phyloP scores from a whole-genome alignment of 108 stramenopile species.

The Skeletonema potamos region DNA sequence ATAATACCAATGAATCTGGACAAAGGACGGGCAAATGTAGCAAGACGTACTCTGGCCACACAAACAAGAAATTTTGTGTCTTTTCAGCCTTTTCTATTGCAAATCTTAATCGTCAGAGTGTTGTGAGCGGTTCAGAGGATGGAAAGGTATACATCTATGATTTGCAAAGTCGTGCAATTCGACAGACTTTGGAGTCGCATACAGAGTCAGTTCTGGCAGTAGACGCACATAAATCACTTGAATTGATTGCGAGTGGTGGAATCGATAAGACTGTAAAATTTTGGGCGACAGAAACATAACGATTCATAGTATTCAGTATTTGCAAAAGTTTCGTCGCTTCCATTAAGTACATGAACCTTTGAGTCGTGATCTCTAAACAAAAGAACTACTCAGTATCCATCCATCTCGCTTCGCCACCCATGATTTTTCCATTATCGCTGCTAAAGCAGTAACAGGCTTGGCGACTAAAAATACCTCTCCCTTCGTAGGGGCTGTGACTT shows the following conservation, averaged over 20 bases:
- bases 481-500: conserved; percentile 1
- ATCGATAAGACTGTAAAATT: conserved; percentile 83
- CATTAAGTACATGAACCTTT: background rate
- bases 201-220: conserved; percentile 79
- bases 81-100: conserved; percentile 65
- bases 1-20: conserved; percentile 30
- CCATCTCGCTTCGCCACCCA: conserved; percentile 54
- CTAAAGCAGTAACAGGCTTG: conserved; percentile 26
- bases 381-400: conserved; percentile 39
- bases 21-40: conserved; percentile 39
- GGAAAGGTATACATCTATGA: conserved; percentile 89
- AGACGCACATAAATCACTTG: conserved; percentile 69
- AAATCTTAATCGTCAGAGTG: conserved; percentile 63
- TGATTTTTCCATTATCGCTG: conserved; percentile 41
- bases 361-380: background rate
- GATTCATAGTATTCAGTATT: background rate
- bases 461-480: conserved; percentile 35
- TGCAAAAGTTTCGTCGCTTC: background rate
- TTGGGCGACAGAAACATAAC: conserved; percentile 50
- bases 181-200: conserved; percentile 80
- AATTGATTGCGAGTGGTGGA: conserved; percentile 80
- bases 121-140: conserved; percentile 90
- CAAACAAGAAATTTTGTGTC: conserved; percentile 77
- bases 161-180: conserved; percentile 70
- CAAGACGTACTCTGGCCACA: conserved; percentile 54